phyloP scores from a whole-genome alignment of 805 yeast species.

The Teunomyces stri region DNA sequence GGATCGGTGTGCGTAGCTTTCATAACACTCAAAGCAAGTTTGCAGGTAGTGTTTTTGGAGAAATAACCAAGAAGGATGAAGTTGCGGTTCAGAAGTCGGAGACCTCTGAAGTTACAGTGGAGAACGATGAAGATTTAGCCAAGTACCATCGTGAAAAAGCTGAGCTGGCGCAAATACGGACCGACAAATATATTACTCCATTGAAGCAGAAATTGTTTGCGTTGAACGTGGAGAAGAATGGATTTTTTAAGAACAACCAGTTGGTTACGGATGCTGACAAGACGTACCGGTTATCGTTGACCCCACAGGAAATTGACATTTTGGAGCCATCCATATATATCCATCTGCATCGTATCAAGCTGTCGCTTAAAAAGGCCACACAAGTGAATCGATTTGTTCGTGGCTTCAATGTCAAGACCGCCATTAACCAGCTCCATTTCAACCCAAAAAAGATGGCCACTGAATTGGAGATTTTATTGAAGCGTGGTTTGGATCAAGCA shows the following conservation, averaged over 20 bases:
- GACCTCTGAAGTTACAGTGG: constrained; percentile 22
- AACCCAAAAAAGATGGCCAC: constrained; percentile 73
- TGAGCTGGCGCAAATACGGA: constrained; percentile 37
- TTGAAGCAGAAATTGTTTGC: constrained; percentile 65
- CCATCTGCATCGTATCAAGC: constrained; percentile 76
- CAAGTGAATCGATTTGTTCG: constrained; percentile 73
- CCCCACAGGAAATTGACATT: constrained; percentile 65
- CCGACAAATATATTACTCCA: constrained; percentile 66
- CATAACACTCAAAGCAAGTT: constrained; percentile 12
- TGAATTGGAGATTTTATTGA: constrained; percentile 74
- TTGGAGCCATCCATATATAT: constrained; percentile 87
- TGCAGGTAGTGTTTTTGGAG: constrained; percentile 28
- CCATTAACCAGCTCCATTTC: constrained; percentile 91
- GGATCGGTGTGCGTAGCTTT: constrained; percentile 2
- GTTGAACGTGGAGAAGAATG: constrained; percentile 57
- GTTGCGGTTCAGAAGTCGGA: constrained; percentile 8
- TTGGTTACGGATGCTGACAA: constrained; percentile 44
- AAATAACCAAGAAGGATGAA: constrained; percentile 24
- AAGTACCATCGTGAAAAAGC: constrained; percentile 49
- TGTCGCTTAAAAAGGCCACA: constrained; percentile 87
- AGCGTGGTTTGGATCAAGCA: constrained; percentile 71
- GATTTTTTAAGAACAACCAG: constrained; percentile 66
- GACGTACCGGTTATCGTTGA: constrained; percentile 54
- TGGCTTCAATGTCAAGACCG: constrained; percentile 67
- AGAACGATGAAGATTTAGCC: constrained; percentile 41